Percentiles rank a stretch among this genome's conserved stretches.
Evolutionary conservation across 1,139 yeast species (phyloP).

Genomic region (Sugiyamaella japonica): DNA sequence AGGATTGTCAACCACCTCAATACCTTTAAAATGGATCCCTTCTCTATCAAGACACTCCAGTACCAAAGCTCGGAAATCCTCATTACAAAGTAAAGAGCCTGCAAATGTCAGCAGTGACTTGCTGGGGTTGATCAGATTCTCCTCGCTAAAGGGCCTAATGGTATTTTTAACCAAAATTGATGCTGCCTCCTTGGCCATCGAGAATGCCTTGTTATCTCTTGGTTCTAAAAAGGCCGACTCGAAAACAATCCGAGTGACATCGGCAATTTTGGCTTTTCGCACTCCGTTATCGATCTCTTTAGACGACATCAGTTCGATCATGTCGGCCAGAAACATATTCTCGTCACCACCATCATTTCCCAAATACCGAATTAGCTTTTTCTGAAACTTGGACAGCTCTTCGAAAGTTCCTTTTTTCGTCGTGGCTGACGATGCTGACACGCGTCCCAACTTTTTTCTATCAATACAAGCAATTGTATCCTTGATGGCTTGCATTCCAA

Average conservation of each 20-base stretch:
- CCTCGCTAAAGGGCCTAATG: slow-evolving; percentile 8
- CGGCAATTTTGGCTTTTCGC: slow-evolving; percentile 23
- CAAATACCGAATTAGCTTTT: slow-evolving; percentile 4
- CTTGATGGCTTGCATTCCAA: slow-evolving; percentile 30
- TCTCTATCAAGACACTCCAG: slow-evolving; percentile 10
- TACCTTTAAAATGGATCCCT: slow-evolving; percentile 16
- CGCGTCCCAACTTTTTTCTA: slow-evolving; percentile 16
- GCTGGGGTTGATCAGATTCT: slow-evolving; percentile 14
- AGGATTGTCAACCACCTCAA: slow-evolving; percentile 18
- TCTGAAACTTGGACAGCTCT: slow-evolving; percentile 19
- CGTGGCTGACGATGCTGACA: slow-evolving; percentile 12
- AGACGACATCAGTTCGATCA: slow-evolving; percentile 22
- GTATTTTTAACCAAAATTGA: slow-evolving; percentile 8
- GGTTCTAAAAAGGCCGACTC: slow-evolving; percentile 20
- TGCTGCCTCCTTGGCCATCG: slow-evolving; percentile 11
- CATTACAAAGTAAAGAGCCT: slow-evolving; percentile 23
- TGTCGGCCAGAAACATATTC: slow-evolving; percentile 21
- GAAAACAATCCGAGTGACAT: slow-evolving; percentile 23
- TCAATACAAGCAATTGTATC: slow-evolving; percentile 13
- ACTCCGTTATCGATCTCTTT: slow-evolving; percentile 13
- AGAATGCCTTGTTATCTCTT: slow-evolving; percentile 12
- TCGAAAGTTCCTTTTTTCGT: slow-evolving; percentile 17
- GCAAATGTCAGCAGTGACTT: slow-evolving; percentile 21
- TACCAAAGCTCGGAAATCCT: slow-evolving; percentile 15
- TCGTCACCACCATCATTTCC: slow-evolving; percentile 17